Conservation (phyloP, 305 asterid species). For the Fraxinus dipetala region DNA sequence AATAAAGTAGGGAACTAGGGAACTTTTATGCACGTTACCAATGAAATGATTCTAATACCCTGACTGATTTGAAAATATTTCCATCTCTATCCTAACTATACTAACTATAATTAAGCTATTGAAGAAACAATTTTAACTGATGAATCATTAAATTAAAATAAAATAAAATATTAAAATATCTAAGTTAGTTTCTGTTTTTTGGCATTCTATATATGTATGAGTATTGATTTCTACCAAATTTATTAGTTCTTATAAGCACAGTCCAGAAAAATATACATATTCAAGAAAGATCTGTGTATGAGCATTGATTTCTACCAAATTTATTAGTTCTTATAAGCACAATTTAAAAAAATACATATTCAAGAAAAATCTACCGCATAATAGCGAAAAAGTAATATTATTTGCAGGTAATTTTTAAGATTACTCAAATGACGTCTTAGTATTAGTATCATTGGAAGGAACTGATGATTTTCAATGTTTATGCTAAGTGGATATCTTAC, state of each 20-base stretch:
- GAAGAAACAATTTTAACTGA: neutral
- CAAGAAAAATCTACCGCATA: neutral
- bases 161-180: neutral
- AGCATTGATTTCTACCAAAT: neutral
- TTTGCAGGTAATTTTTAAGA: neutral
- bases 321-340: neutral
- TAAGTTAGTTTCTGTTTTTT: neutral
- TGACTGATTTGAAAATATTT: neutral
- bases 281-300: neutral
- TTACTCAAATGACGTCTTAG: neutral
- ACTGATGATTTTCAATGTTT: conserved; percentile 5
- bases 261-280: neutral
- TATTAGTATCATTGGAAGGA: conserved; percentile 13
- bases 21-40: neutral
- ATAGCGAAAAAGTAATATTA: neutral
- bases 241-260: neutral
- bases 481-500: neutral
- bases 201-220: neutral
- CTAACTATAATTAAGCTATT: neutral
- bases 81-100: neutral
- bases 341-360: neutral
- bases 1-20: neutral
- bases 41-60: neutral
- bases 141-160: neutral
- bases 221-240: neutral